Conservation (phyloP, 2,329 filamentous ascomycete genomes). For the Monosporascus sp. region DNA sequence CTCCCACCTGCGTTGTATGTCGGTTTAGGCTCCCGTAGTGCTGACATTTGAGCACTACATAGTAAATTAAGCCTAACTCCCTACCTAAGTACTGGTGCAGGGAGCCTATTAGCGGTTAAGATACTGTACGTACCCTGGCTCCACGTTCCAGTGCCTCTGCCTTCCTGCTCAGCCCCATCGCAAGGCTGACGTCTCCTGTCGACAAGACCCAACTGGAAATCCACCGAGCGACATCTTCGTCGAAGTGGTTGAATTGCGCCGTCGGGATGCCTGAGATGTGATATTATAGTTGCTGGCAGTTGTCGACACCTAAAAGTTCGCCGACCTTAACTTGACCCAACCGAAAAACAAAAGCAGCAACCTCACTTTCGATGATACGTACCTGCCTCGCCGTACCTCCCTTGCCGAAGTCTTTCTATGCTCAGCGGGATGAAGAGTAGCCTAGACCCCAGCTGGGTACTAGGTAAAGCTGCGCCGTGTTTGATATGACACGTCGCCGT, state of each 20-base stretch:
- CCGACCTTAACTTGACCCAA: conserved; percentile 3
- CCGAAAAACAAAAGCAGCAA: background rate
- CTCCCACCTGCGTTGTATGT: too few species aligned
- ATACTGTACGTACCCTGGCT: too few species aligned
- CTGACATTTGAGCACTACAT: too few species aligned
- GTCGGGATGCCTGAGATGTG: too few species aligned
- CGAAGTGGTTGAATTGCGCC: too few species aligned
- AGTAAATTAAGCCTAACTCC: too few species aligned
- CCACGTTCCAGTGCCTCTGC: background rate
- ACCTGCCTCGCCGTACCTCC: background rate
- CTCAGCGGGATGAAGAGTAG: conserved; percentile 16
- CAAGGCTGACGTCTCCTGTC: background rate
- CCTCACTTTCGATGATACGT: too few species aligned
- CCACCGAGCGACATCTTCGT: too few species aligned
- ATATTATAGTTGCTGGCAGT: too few species aligned
- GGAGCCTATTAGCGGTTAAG: too few species aligned
- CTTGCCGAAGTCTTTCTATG: conserved; percentile 17
- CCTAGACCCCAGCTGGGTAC: conserved; percentile 23
- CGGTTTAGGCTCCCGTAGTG: too few species aligned
- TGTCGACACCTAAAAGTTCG: background rate
- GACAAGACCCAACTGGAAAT: background rate
- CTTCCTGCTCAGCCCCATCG: background rate
- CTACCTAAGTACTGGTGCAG: too few species aligned
- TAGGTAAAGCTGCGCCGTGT: conserved; percentile 12
- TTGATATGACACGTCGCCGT: conserved; percentile 19